A percentile compares a stretch with the other conserved stretches of the same genome.
These are phyloP conservation scores for Diaporthe humulicola DNA, from an alignment of 2,329 filamentous ascomycete genomes.

Conservation along the genomic window DNA sequence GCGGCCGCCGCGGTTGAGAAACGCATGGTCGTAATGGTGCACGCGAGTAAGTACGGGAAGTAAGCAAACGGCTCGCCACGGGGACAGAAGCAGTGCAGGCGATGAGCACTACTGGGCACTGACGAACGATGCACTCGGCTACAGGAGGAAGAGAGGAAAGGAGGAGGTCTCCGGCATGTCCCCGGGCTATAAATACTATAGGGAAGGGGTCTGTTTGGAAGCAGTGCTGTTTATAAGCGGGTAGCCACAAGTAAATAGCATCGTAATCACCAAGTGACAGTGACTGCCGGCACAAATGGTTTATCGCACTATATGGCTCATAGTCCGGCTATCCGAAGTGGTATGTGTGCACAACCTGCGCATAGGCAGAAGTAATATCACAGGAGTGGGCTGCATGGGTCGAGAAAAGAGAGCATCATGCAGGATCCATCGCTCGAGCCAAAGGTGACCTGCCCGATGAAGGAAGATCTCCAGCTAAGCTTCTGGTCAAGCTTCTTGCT, in stretches of 20 bases:
- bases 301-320: not conserved
- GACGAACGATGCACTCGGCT: not conserved
- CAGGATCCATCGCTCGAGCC: slow-evolving; percentile 1
- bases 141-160: not conserved
- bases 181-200: not conserved
- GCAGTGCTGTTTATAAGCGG: not conserved
- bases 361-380: slow-evolving; percentile 1
- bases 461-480: slow-evolving; percentile 15
- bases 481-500: slow-evolving; percentile 17
- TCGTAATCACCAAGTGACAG: not conserved
- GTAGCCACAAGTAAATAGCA: not conserved
- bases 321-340: not conserved
- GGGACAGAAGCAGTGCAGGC: not conserved
- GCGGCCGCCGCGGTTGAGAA: slow-evolving; percentile 30
- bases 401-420: not conserved
- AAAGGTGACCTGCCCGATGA: slow-evolving; percentile 10
- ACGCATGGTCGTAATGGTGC: slow-evolving; percentile 4
- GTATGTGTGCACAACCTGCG: not conserved
- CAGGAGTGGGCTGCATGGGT: slow-evolving; percentile 7
- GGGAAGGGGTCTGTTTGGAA: not conserved
- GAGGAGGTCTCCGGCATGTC: not conserved
- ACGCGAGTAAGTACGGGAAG: not conserved
- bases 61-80: not conserved
- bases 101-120: not conserved
- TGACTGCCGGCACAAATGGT: not conserved